A percentile compares a stretch with the other conserved stretches of the same genome.
phyloP scores from a whole-genome alignment of 139 green algal genomes.

The Zygnema cylindricum region DNA sequence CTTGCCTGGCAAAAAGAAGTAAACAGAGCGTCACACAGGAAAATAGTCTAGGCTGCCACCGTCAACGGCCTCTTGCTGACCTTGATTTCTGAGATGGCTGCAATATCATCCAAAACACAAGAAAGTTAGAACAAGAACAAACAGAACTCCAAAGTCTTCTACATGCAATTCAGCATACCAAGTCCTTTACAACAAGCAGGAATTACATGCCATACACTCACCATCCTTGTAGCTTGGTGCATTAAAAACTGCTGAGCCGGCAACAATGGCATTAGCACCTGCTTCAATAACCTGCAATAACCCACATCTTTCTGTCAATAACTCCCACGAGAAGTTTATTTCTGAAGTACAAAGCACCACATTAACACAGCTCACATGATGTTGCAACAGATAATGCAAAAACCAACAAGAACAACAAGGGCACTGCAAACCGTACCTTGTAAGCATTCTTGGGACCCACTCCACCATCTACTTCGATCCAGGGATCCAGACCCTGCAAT shows the following conservation, averaged over 20 bases:
- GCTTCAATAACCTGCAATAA: constrained; percentile 87
- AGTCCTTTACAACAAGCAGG: background rate
- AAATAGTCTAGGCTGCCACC: constrained; percentile 36
- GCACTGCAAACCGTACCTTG: too few relatives aligned
- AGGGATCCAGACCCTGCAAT: constrained; percentile 87
- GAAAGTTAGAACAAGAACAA: background rate
- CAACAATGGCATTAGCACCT: constrained; percentile 95
- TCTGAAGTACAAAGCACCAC: too few relatives aligned
- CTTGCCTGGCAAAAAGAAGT: background rate
- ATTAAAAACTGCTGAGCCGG: constrained; percentile 92
- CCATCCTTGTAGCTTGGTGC: constrained; percentile 64
- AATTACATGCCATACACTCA: background rate
- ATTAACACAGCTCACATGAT: too few relatives aligned
- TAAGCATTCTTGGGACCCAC: constrained; percentile 93
- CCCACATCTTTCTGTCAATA: constrained; percentile 1
- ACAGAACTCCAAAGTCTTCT: background rate
- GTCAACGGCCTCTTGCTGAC: constrained; percentile 62
- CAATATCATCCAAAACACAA: constrained; percentile 23
- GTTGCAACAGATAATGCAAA: too few relatives aligned
- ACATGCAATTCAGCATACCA: background rate
- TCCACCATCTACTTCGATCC: constrained; percentile 98
- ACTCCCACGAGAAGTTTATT: background rate
- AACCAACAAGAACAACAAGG: too few relatives aligned
- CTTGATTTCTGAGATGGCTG: constrained; percentile 80
- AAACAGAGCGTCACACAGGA: background rate